These are phyloP conservation scores for Silene noctiflora DNA, from an alignment of 179 eudicot genomes.

Conservation along the genomic window DNA sequence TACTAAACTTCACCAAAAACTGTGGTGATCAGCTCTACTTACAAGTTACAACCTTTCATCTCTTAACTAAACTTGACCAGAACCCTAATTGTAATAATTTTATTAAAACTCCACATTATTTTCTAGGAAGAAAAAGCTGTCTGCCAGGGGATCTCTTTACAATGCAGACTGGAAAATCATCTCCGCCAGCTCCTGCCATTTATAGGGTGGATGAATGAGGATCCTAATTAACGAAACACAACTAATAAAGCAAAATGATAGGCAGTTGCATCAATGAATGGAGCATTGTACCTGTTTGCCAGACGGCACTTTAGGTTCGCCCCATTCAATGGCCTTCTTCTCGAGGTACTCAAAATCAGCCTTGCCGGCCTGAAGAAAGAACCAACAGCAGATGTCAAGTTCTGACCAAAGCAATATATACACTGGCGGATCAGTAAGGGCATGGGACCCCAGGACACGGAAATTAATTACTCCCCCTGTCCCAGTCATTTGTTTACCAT, in stretches of 20 bases:
- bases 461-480: too few relatives aligned
- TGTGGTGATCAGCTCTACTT: not conserved
- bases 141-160: slow-evolving; percentile 16
- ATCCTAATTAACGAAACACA: not conserved
- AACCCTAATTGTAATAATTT: not conserved
- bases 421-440: not conserved
- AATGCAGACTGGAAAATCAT: slow-evolving; percentile 88
- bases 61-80: not conserved
- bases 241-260: not conserved
- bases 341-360: slow-evolving; percentile 86
- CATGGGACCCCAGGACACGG: too few relatives aligned
- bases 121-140: not conserved
- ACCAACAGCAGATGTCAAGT: not conserved
- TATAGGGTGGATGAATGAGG: not conserved
- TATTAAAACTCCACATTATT: slow-evolving; percentile 7
- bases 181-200: slow-evolving; percentile 90
- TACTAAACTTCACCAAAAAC: slow-evolving; percentile 1
- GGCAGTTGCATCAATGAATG: not conserved
- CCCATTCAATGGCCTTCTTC: slow-evolving; percentile 90
- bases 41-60: not conserved
- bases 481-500: too few relatives aligned
- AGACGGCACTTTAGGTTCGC: slow-evolving; percentile 89
- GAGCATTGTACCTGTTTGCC: slow-evolving; percentile 75
- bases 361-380: slow-evolving; percentile 66
- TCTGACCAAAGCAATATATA: not conserved